Percentiles rank a stretch among this genome's conserved stretches.
phyloP scores from a whole-genome alignment of 768 basidiomycete genomes.

The Panus rudis region DNA sequence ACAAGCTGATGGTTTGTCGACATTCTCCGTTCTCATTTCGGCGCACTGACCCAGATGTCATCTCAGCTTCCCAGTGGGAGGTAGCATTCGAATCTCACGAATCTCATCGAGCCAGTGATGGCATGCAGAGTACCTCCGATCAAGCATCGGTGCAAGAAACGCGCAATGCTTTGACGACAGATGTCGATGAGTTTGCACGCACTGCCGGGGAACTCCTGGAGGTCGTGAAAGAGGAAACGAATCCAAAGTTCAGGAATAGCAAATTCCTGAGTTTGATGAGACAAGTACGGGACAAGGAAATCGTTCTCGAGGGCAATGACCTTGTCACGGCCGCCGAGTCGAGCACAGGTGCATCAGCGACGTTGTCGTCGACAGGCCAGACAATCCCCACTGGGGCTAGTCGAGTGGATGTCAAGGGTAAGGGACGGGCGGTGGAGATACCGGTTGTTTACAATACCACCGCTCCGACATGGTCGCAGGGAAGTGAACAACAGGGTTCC shows the following conservation, averaged over 20 bases:
- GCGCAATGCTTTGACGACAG: constrained; percentile 18
- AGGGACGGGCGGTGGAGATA: constrained; percentile 36
- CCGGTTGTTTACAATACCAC: background rate
- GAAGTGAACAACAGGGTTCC: background rate
- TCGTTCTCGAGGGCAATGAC: constrained; percentile 71
- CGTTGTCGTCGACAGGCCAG: constrained; percentile 11
- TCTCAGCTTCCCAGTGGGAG: constrained; percentile 41
- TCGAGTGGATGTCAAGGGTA: constrained; percentile 64
- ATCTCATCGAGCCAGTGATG: constrained; percentile 12
- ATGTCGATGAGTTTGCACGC: constrained; percentile 68
- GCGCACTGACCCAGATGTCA: background rate
- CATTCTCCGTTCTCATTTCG: background rate
- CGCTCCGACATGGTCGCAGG: constrained; percentile 6
- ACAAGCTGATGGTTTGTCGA: constrained; percentile 38
- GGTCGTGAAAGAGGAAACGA: constrained; percentile 65
- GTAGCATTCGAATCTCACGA: constrained; percentile 59
- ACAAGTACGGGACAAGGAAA: constrained; percentile 71
- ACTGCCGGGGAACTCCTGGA: constrained; percentile 76
- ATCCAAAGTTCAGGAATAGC: constrained; percentile 81
- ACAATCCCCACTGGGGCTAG: no score
- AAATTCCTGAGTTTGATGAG: constrained; percentile 83
- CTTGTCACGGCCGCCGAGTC: constrained; percentile 51
- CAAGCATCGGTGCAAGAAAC: constrained; percentile 6
- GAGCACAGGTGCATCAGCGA: constrained; percentile 18
- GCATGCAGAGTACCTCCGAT: constrained; percentile 9